Conservation (phyloP, 2,329 filamentous ascomycete species). For the Alternaria hordeiaustralica region DNA sequence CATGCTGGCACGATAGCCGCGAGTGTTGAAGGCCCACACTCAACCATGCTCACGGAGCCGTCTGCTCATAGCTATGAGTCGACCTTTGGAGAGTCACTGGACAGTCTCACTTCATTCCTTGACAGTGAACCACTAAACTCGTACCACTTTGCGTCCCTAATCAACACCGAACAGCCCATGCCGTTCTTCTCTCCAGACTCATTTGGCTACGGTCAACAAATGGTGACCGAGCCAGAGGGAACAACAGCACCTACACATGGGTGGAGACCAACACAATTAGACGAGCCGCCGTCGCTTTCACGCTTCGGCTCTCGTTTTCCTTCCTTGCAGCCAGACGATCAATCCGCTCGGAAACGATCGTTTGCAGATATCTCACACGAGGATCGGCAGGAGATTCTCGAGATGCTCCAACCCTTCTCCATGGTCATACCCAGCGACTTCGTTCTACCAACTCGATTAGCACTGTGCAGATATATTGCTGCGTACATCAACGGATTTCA, state of each 20-base stretch:
- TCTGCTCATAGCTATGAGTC: slow-evolving; percentile 19
- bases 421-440: slow-evolving; percentile 68
- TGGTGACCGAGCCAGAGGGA: slow-evolving; percentile 19
- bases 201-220: slow-evolving; percentile 38
- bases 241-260: slow-evolving; percentile 2
- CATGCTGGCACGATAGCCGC: slow-evolving; percentile 19
- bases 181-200: slow-evolving; percentile 52
- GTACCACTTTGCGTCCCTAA: slow-evolving; percentile 49
- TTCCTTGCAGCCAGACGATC: slow-evolving; percentile 49
- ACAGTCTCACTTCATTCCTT: slow-evolving; percentile 48
- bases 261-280: slow-evolving; percentile 25
- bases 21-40: slow-evolving; percentile 22
- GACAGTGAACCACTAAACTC: slow-evolving; percentile 48
- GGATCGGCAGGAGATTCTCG: slow-evolving; percentile 57
- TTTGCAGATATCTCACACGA: slow-evolving; percentile 46
- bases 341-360: slow-evolving; percentile 18
- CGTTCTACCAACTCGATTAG: slow-evolving; percentile 71
- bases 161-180: slow-evolving; percentile 51
- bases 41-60: slow-evolving; percentile 1
- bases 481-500: slow-evolving; percentile 74
- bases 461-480: slow-evolving; percentile 71
- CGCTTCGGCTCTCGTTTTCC: slow-evolving; percentile 50
- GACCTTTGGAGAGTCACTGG: slow-evolving; percentile 42
- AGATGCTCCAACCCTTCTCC: slow-evolving; percentile 67
- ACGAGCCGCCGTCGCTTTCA: slow-evolving; percentile 44